Percentiles rank a stretch among this genome's conserved stretches.
Conservation (phyloP, 1,139 yeast species). For the Kodamaea derodonti region DNA sequence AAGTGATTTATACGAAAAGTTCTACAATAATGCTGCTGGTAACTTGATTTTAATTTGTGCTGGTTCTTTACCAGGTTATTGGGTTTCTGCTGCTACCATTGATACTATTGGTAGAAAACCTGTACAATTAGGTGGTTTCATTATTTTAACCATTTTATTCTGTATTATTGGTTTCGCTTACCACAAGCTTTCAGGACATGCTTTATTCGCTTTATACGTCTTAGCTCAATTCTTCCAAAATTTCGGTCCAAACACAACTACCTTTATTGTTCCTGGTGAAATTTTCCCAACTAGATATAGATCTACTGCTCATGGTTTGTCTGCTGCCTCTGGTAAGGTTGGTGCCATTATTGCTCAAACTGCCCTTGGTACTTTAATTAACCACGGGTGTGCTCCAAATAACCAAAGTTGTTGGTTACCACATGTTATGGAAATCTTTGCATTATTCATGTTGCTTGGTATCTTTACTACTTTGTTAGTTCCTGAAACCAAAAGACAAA, state of each 20-base stretch:
- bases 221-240: conserved; percentile 81
- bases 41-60: conserved; percentile 87
- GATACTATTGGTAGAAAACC: conserved; percentile 82
- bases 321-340: conserved; percentile 93
- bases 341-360: conserved; percentile 98
- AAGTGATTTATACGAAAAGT: conserved; percentile 55
- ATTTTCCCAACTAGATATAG: conserved; percentile 95
- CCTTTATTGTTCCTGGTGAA: conserved; percentile 96
- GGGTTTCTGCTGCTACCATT: conserved; percentile 73
- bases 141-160: conserved; percentile 62
- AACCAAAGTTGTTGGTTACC: conserved; percentile 72
- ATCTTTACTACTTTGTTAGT: conserved; percentile 57
- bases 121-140: conserved; percentile 71
- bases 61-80: conserved; percentile 89
- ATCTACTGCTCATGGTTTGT: conserved; percentile 96
- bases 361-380: conserved; percentile 76
- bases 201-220: conserved; percentile 70
- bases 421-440: conserved; percentile 90
- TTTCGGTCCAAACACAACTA: conserved; percentile 94
- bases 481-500: conserved; percentile 89
- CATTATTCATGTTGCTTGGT: conserved; percentile 85
- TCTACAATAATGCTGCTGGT: conserved; percentile 81
- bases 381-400: conserved; percentile 67
- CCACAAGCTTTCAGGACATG: conserved; percentile 59
- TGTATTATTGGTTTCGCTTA: conserved; percentile 78